Conservation (phyloP, 192 early-diverging fungal species). For the Mortierella claussenii region DNA sequence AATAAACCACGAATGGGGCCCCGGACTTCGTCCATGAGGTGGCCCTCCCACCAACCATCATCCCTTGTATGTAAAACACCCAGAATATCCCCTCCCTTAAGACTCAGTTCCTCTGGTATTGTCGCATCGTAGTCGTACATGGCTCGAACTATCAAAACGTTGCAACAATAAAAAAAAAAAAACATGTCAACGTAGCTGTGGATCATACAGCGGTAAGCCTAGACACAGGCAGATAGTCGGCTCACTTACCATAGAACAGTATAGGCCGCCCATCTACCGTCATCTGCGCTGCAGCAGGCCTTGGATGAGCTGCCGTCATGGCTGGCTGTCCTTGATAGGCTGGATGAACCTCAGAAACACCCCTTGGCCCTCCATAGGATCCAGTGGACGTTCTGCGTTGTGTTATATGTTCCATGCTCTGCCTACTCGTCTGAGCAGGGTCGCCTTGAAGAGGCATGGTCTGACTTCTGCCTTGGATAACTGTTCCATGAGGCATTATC, state of each 20-base stretch:
- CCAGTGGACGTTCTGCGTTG: neutral
- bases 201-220: too few species aligned
- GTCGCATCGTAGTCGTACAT: conserved; percentile 58
- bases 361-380: neutral
- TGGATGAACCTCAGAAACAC: neutral
- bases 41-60: conserved; percentile 72
- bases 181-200: neutral
- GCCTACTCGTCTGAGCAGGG: neutral
- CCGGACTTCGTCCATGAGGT: conserved; percentile 38
- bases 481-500: neutral
- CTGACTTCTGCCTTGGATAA: conserved; percentile 7
- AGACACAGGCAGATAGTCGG: too few species aligned
- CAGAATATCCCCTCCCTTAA: conserved; percentile 58
- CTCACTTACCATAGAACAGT: conserved; percentile 50
- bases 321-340: neutral
- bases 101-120: conserved; percentile 63
- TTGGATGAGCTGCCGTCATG: neutral
- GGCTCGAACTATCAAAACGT: conserved; percentile 35
- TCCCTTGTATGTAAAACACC: conserved; percentile 55
- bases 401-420: neutral
- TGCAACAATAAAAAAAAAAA: conserved; percentile 6
- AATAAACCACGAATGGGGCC: conserved; percentile 45
- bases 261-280: conserved; percentile 50
- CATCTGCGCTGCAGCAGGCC: neutral
- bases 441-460: conserved; percentile 26